Evolutionary conservation across 805 yeast genomes (phyloP).

Genomic region (Yamadazyma sp.): DNA sequence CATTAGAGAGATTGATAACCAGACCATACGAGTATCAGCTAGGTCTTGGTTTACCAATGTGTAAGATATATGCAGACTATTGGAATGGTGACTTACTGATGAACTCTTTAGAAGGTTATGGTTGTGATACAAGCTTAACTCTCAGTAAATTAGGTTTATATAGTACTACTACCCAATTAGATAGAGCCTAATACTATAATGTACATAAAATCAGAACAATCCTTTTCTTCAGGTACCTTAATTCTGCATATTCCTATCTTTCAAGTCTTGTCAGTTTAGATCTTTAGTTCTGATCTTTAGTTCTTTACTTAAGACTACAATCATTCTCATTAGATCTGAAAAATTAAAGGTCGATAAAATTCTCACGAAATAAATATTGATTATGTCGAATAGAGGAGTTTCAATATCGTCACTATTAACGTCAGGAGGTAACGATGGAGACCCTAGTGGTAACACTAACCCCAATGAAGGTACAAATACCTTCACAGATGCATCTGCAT

Average conservation of each 20-base stretch:
- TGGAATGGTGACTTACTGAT: slow-evolving; percentile 92
- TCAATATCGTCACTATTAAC: slow-evolving; percentile 30
- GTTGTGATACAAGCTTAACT: slow-evolving; percentile 81
- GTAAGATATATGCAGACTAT: slow-evolving; percentile 89
- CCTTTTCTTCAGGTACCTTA: too few species aligned
- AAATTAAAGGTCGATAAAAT: too few species aligned
- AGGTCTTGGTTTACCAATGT: slow-evolving; percentile 90
- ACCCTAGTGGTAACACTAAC: neutral
- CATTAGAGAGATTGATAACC: slow-evolving; percentile 61
- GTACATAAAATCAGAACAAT: too few species aligned
- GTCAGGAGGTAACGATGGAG: neutral
- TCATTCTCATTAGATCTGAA: too few species aligned
- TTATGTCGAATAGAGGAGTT: slow-evolving; percentile 24
- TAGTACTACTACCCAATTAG: slow-evolving; percentile 62
- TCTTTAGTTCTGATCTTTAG: too few species aligned
- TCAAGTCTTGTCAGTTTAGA: too few species aligned
- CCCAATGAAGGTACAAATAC: neutral
- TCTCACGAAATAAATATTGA: too few species aligned
- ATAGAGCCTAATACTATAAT: slow-evolving; percentile 49
- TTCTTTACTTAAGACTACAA: too few species aligned
- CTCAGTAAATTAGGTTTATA: slow-evolving; percentile 74
- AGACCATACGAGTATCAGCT: slow-evolving; percentile 73
- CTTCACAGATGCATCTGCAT: too few species aligned
- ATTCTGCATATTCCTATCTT: too few species aligned
- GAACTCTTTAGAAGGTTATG: slow-evolving; percentile 85